Evolutionary conservation across 2,329 filamentous ascomycete genomes (phyloP).

Genomic region (Fusarium sacchari): DNA sequence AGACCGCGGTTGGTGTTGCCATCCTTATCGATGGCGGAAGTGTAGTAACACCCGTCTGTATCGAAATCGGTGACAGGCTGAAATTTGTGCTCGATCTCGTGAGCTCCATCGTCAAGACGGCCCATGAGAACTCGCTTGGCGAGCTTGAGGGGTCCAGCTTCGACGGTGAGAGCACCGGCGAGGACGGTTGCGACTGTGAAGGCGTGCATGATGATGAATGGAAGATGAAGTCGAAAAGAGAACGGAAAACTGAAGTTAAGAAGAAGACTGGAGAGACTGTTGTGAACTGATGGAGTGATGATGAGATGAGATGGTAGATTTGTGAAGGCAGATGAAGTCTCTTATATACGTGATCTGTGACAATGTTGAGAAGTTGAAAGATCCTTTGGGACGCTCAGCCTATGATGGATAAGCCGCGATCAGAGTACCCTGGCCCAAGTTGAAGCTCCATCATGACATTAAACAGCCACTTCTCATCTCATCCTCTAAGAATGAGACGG

Average conservation of each 20-base stretch:
- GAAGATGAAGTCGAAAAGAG: not conserved
- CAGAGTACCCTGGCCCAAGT: rapidly evolving
- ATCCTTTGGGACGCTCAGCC: not conserved
- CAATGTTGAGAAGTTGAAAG: not conserved
- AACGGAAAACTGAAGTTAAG: too few relatives aligned
- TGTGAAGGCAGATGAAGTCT: not conserved
- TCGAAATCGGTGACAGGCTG: slow-evolving; percentile 54
- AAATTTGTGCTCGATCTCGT: slow-evolving; percentile 48
- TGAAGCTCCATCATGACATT: not conserved
- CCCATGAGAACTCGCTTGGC: slow-evolving; percentile 20
- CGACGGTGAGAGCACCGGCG: slow-evolving; percentile 2
- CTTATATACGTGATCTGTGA: not conserved
- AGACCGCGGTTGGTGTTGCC: slow-evolving; percentile 46
- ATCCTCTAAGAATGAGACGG: not conserved
- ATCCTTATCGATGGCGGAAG: slow-evolving; percentile 53
- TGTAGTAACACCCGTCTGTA: slow-evolving; percentile 56
- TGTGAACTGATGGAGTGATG: not conserved
- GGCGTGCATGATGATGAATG: not conserved
- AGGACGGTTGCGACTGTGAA: not conserved
- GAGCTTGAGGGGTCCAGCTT: not conserved
- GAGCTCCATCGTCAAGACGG: slow-evolving; percentile 39
- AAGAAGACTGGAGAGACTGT: not conserved
- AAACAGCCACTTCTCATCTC: not conserved
- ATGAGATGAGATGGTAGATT: not conserved
- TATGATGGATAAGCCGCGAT: rapidly evolving